Evolutionary conservation across 1,284 basidiomycete genomes (phyloP).

Genomic region (Butyriboletus pseudospeciosus): DNA sequence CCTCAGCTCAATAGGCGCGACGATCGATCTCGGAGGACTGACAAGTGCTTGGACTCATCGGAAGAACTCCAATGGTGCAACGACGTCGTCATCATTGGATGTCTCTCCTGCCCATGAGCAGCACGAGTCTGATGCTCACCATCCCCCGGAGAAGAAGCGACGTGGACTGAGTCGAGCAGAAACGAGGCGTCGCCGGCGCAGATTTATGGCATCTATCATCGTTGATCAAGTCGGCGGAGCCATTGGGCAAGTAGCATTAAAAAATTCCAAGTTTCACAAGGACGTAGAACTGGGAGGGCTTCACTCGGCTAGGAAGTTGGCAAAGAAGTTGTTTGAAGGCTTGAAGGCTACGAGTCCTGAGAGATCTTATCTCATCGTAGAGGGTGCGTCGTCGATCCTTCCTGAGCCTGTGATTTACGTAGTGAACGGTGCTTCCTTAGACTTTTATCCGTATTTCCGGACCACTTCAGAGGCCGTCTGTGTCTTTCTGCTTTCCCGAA

Average conservation of each 20-base stretch:
- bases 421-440: slow-evolving; percentile 30
- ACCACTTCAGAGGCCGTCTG: slow-evolving; percentile 66
- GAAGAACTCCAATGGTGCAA: slow-evolving; percentile 22
- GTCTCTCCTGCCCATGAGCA: slow-evolving; percentile 4
- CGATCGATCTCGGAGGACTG: slow-evolving; percentile 29
- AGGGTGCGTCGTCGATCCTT: slow-evolving; percentile 41
- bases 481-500: slow-evolving; percentile 4
- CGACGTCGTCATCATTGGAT: slow-evolving; percentile 4
- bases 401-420: not conserved
- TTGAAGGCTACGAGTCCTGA: slow-evolving; percentile 60
- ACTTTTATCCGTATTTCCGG: slow-evolving; percentile 76
- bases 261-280: slow-evolving; percentile 59
- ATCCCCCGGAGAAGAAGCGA: slow-evolving; percentile 16
- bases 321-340: slow-evolving; percentile 68
- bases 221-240: slow-evolving; percentile 68
- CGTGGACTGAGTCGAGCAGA: slow-evolving; percentile 27
- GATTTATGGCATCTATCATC: slow-evolving; percentile 58
- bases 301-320: slow-evolving; percentile 67
- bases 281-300: slow-evolving; percentile 54
- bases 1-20: slow-evolving; percentile 27
- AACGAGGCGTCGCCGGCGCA: slow-evolving; percentile 44
- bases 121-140: slow-evolving; percentile 21
- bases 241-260: slow-evolving; percentile 68
- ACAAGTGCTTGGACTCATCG: slow-evolving; percentile 24
- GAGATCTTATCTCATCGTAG: slow-evolving; percentile 58